Conservation (phyloP, 768 basidiomycete species). For the Collybia nuda region DNA sequence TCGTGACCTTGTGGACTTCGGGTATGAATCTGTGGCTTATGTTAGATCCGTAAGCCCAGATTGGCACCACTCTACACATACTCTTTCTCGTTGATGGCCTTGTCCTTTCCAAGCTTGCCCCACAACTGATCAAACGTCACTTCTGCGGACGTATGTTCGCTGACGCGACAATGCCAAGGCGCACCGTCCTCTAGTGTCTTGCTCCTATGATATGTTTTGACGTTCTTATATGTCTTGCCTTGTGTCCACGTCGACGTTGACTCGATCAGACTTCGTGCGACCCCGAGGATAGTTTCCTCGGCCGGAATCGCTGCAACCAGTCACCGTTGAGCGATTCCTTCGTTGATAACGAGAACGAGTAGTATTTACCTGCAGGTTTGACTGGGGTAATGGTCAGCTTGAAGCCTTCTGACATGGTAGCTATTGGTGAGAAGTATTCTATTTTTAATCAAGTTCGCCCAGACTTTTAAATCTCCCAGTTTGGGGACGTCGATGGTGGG, state of each 20-base stretch:
- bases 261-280: constrained; percentile 54
- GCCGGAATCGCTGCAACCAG: constrained; percentile 25
- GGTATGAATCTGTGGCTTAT: constrained; percentile 58
- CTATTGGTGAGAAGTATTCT: no score
- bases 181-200: constrained; percentile 58
- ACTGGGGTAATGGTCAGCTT: constrained; percentile 13
- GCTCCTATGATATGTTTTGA: constrained; percentile 53
- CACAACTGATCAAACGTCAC: constrained; percentile 75
- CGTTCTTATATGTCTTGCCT: constrained; percentile 59
- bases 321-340: neutral
- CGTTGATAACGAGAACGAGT: neutral
- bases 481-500: no score
- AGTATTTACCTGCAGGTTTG: constrained; percentile 9
- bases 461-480: no score
- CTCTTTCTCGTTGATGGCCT: constrained; percentile 71
- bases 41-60: neutral
- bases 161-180: constrained; percentile 68
- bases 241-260: constrained; percentile 61
- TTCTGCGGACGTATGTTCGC: constrained; percentile 62
- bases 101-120: constrained; percentile 64
- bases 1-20: constrained; percentile 60
- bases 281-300: constrained; percentile 54
- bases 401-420: neutral
- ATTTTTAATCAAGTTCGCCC: no score
- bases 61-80: constrained; percentile 25